phyloP scores from a whole-genome alignment of 441 rosid genomes.

The Flueggea neowawraea region DNA sequence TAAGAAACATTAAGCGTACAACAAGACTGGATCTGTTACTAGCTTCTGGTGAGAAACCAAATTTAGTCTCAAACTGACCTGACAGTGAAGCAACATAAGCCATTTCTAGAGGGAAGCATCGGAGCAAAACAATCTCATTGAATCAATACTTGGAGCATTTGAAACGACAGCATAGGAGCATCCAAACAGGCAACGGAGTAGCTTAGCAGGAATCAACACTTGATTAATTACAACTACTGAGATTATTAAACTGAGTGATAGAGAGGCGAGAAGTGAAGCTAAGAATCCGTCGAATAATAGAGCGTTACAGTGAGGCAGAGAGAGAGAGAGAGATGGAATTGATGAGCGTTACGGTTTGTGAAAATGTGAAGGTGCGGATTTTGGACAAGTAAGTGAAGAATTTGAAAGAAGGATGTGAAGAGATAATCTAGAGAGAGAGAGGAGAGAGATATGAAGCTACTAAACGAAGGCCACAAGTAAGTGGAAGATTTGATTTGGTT shows the following conservation, averaged over 20 bases:
- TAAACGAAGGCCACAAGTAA: conserved; percentile 56
- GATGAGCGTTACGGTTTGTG: conserved; percentile 11
- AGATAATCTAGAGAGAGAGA: conserved; percentile 54
- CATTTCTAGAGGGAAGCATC: conserved; percentile 49
- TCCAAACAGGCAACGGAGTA: background rate
- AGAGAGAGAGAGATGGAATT: no score
- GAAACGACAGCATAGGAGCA: conserved; percentile 8
- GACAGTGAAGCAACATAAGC: conserved; percentile 77
- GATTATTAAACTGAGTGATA: no score
- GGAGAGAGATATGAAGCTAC: no score
- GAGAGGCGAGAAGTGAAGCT: no score
- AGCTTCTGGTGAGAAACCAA: no score
- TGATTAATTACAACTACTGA: conserved; percentile 6
- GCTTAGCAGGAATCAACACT: background rate
- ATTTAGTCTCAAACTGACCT: conserved; percentile 31
- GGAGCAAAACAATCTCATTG: conserved; percentile 34
- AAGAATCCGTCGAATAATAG: no score
- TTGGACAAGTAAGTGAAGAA: conserved; percentile 33
- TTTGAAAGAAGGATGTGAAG: conserved; percentile 34
- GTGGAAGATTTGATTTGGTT: no score
- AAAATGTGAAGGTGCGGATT: conserved; percentile 14
- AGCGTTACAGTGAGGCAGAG: no score
- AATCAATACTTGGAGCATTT: conserved; percentile 37
- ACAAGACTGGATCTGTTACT: no score
- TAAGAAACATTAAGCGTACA: no score